Evolutionary conservation across 805 yeast genomes (phyloP), one percentile per base, ranked within the genome.

Genomic region (Saturnispora zaruensis): DNA sequence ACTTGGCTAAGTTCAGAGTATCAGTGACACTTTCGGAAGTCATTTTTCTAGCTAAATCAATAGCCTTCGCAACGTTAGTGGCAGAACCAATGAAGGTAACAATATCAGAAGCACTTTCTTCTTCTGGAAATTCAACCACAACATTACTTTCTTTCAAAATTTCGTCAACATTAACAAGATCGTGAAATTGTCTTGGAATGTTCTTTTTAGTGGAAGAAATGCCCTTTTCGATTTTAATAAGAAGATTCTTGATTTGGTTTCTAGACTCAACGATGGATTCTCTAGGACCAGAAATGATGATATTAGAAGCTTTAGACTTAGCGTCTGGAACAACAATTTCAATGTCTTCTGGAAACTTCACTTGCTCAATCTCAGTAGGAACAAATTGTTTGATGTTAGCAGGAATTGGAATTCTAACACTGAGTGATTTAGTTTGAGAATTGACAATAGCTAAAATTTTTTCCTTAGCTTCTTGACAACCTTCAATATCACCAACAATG

Each of bases 401-500:
- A 41, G 64, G 66, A 37, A 84, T 71, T n/a, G 69, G 60, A 28
- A 85, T 53, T 57, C 71, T 78, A 30, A 76, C 63, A 8, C 76
- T 67, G 50, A 82, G 68, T 57, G 68, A 72, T 60, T 81, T 83
- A 49, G 88, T 83, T 59, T 84, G 82, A 60, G 84, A 86, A 60
- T 78, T 75, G 45, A 89, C 95, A 59, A 89, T 84, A 20, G 77
- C 79, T 60, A 78, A 57, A 55, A 91, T 88, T 62, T 74, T 79
- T 33, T 69, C 65, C 61, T 83, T 83, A 28, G 97, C 96, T 45
- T 75, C 74, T 55, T 74, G 76, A 57, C 86, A 85, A 49, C 96
- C 89, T 63, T 86, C 95, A 53, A 78, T 75, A 62, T 89, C 95
- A 68, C 97, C 98, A 53, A 79, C 84, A 50, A 90, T 71, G 25